phyloP scores from a whole-genome alignment of 1,139 yeast genomes.

The Sugiyamaella novakii region DNA sequence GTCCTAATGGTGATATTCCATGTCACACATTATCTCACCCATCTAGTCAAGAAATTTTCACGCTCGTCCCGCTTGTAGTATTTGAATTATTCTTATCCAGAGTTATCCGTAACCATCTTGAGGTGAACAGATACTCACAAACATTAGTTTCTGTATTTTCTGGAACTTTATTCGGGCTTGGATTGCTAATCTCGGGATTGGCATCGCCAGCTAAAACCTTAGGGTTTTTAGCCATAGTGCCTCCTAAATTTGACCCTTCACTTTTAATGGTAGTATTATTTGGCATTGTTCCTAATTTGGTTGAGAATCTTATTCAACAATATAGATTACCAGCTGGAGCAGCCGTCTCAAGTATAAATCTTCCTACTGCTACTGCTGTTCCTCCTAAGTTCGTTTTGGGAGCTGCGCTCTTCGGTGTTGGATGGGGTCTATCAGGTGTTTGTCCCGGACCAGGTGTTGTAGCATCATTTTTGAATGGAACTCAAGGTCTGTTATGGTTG shows the following conservation, averaged over 20 bases:
- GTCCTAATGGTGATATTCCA: constrained; percentile 20
- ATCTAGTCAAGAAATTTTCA: constrained; percentile 20
- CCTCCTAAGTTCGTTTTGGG: constrained; percentile 43
- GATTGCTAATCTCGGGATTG: constrained; percentile 51
- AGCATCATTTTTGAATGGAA: constrained; percentile 30
- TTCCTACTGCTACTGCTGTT: constrained; percentile 35
- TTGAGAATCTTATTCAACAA: constrained; percentile 28
- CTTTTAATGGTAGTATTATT: constrained; percentile 47
- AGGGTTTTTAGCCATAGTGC: constrained; percentile 48
- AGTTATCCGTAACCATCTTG: constrained; percentile 24
- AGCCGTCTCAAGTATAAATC: constrained; percentile 29
- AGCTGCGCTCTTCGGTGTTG: constrained; percentile 48
- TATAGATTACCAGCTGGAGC: constrained; percentile 25
- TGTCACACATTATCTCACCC: constrained; percentile 29
- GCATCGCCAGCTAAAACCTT: constrained; percentile 47
- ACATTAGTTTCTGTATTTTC: constrained; percentile 39
- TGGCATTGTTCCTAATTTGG: constrained; percentile 48
- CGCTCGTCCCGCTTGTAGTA: constrained; percentile 23
- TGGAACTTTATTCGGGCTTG: constrained; percentile 50
- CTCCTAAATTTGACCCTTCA: constrained; percentile 50
- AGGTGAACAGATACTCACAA: constrained; percentile 26
- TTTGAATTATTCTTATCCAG: constrained; percentile 19
- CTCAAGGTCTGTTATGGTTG: constrained; percentile 33
- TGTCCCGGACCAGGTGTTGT: constrained; percentile 53
- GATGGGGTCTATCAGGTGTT: constrained; percentile 52